Conservation (phyloP, 495 filamentous ascomycete species). For the Penicillium malachiteum region DNA sequence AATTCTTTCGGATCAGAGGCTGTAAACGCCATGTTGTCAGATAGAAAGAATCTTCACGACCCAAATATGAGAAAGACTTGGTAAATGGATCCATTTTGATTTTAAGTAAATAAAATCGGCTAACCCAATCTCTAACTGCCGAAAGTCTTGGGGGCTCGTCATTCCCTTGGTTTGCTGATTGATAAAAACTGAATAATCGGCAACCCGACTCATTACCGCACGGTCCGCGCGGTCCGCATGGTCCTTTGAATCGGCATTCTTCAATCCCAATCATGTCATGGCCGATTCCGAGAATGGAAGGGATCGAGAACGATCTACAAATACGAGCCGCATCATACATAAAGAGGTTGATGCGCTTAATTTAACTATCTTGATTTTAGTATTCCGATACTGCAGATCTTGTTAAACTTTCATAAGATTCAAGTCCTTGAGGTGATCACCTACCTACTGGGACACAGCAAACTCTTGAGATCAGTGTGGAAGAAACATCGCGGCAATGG, state of each 20-base stretch:
- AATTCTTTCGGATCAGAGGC: neutral
- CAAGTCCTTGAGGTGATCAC: too few relatives aligned
- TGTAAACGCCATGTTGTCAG: neutral
- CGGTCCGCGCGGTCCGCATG: slow-evolving; percentile 17
- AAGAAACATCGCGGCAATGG: neutral
- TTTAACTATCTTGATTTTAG: neutral
- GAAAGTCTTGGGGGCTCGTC: neutral
- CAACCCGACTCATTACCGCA: neutral
- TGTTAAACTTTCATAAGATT: too few relatives aligned
- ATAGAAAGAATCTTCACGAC: neutral
- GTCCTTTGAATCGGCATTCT: neutral
- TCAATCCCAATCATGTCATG: neutral
- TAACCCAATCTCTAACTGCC: neutral
- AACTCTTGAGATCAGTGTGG: too few relatives aligned
- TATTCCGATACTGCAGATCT: too few relatives aligned
- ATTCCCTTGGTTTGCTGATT: slow-evolving; percentile 7
- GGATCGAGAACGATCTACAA: neutral
- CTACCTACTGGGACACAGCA: too few relatives aligned
- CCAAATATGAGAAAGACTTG: neutral
- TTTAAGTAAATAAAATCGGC: too few relatives aligned
- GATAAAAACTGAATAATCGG: slow-evolving; percentile 1
- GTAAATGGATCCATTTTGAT: too few relatives aligned
- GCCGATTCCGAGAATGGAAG: neutral
- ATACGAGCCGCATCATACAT: neutral
- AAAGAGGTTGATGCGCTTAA: neutral